Conservation (phyloP, 192 early-diverging fungal species). For the Jimgerdemannia lactiflua region DNA sequence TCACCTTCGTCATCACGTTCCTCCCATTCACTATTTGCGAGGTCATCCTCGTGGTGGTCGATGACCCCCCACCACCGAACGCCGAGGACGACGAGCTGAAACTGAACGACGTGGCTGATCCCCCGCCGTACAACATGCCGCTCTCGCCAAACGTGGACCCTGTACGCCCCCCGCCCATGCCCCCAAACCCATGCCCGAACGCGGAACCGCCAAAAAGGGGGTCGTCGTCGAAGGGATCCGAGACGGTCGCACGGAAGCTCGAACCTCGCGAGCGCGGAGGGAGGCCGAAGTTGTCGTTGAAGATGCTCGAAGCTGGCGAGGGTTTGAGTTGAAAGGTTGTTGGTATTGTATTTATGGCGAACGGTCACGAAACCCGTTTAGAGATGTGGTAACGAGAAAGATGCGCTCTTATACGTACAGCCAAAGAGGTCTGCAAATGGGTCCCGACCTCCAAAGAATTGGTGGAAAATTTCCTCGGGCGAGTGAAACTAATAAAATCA, state of each 20-base stretch:
- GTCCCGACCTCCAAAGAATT: conserved; percentile 25
- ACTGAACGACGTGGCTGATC: neutral
- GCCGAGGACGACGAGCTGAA: conserved; percentile 1
- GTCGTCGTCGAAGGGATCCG: neutral
- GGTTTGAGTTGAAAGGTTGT: neutral
- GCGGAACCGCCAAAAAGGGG: neutral
- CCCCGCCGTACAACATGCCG: neutral
- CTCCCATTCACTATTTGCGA: neutral
- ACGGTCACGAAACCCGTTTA: too few relatives aligned
- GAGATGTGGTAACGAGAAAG: too few relatives aligned
- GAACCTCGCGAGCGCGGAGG: neutral
- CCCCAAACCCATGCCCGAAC: neutral
- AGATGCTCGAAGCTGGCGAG: neutral
- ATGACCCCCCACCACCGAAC: neutral
- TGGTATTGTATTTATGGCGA: neutral
- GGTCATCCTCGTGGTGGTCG: neutral
- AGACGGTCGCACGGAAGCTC: neutral
- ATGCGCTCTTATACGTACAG: neutral
- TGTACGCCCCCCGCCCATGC: neutral
- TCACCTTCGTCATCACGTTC: neutral
- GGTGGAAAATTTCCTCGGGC: conserved; percentile 30
- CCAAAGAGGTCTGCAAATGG: conserved; percentile 22
- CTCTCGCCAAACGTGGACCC: neutral
- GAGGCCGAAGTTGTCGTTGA: neutral
- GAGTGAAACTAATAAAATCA: conserved; percentile 21